phyloP scores from a whole-genome alignment of 495 filamentous ascomycete species.

The Acidomyces sp. region DNA sequence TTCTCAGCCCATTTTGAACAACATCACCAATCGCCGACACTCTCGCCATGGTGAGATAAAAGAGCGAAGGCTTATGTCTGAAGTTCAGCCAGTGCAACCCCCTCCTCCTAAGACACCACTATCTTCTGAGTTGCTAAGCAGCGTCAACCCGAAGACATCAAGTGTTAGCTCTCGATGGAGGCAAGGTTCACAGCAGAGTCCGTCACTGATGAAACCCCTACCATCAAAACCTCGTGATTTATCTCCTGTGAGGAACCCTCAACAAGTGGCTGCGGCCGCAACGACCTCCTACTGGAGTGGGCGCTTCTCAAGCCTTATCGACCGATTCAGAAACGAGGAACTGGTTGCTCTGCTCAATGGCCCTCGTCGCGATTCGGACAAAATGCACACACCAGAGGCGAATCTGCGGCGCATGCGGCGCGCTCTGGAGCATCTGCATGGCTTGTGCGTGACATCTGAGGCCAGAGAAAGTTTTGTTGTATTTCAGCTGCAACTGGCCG shows the following conservation, averaged over 20 bases:
- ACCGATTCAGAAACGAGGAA: constrained; percentile 20
- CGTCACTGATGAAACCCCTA: too few species aligned
- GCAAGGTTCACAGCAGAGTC: too few species aligned
- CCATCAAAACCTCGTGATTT: too few species aligned
- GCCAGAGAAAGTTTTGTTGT: constrained; percentile 15
- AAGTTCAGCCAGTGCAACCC: constrained; percentile 4
- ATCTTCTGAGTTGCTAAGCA: not conserved
- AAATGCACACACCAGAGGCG: constrained; percentile 15
- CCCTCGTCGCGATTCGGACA: constrained; percentile 3
- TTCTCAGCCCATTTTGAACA: constrained; percentile 14
- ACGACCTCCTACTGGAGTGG: constrained; percentile 18
- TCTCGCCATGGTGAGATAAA: constrained; percentile 13
- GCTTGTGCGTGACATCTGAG: constrained; percentile 10
- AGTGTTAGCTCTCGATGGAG: too few species aligned
- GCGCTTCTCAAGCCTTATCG: constrained; percentile 14
- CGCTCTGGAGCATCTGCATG: constrained; percentile 14
- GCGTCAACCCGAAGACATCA: not conserved
- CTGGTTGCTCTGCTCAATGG: constrained; percentile 5
- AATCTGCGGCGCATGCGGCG: constrained; percentile 11
- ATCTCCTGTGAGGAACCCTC: too few species aligned
- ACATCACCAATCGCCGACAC: constrained; percentile 5
- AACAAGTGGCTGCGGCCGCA: not conserved
- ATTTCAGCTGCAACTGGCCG: constrained; percentile 16
- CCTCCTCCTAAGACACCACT: constrained; percentile 6
- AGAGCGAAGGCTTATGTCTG: constrained; percentile 15